A percentile compares a stretch with the other conserved stretches of the same genome.
These are phyloP conservation scores for Boletellus deceptivus DNA, from an alignment of 1,284 basidiomycete species.

Conservation along the genomic window DNA sequence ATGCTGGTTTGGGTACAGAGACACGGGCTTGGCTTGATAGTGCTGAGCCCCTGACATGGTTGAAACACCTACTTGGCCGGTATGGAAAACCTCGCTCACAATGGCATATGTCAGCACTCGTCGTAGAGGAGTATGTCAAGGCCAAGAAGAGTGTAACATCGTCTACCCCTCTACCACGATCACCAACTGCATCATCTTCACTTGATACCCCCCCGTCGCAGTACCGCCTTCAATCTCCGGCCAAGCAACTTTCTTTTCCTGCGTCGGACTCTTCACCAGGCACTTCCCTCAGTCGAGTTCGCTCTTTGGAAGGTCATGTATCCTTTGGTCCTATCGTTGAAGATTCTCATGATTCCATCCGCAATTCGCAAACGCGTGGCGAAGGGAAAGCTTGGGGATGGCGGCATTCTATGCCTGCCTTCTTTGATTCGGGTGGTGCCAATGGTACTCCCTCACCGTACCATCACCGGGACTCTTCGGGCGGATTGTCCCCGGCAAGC, in stretches of 20 bases:
- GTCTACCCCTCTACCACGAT: conserved; percentile 35
- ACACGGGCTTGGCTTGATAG: conserved; percentile 52
- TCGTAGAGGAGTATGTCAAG: conserved; percentile 60
- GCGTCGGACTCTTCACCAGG: conserved; percentile 40
- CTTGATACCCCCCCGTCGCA: conserved; percentile 37
- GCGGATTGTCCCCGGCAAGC: conserved; percentile 41
- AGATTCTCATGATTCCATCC: conserved; percentile 40
- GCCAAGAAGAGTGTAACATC: conserved; percentile 46
- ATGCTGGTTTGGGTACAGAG: conserved; percentile 43
- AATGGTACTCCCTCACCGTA: conserved; percentile 36
- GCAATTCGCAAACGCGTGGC: conserved; percentile 43
- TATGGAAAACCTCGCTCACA: conserved; percentile 41
- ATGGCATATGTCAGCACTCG: conserved; percentile 65
- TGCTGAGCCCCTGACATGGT: conserved; percentile 67
- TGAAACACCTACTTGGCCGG: conserved; percentile 59
- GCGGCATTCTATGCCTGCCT: conserved; percentile 31
- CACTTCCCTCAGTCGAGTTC: conserved; percentile 41
- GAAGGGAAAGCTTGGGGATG: conserved; percentile 44
- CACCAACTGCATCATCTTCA: conserved; percentile 30
- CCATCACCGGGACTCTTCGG: conserved; percentile 27
- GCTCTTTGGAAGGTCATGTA: conserved; percentile 47
- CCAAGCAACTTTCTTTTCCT: conserved; percentile 21
- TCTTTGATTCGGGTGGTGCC: conserved; percentile 35
- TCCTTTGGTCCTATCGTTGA: conserved; percentile 48
- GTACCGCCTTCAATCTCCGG: conserved; percentile 9